Base-by-base conservation (phyloP, 2,329 filamentous ascomycete genomes). In the Pseudogymnoascus sp. region DNA sequence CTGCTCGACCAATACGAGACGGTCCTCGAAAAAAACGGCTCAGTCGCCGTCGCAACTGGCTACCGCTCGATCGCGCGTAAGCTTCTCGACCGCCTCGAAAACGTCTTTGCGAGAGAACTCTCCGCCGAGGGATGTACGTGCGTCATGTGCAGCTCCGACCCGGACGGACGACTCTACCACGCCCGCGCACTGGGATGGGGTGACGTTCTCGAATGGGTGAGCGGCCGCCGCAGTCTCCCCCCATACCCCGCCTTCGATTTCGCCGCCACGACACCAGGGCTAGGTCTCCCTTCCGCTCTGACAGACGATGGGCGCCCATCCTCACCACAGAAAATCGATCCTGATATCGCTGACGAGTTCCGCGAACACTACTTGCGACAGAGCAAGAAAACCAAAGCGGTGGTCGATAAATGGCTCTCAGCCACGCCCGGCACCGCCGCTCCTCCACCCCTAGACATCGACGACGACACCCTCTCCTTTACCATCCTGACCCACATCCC, bases 11-110 rank as follows among this genome's bases (percentile, higher is more conserved):
- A 96, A 69, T 97, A 96, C 71, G 83, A 88, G 65, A 81, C 83
- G 2, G 92, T 99, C 3, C 80, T 97, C 64, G 78, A 81, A 41
- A 91, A 88, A 64, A 90, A 89, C 67, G 94, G 94, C 3, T 97
- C 93, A 0, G 78, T 99, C 4, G 94, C 94, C 2, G 94, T 97
- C 1, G 94, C 94, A 14, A 97, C 93, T 0, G 94, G 94, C 5
- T 96, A 97, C 73, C 86, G 90, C 60, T 97, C 93, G 0, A 89
- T 97, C n/a, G 94, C 94, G 3, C 86, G 94, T 4, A 84, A 92
- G 59, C 76, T 97, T 22, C 81, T 97, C 4, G 93, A 99, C 74
- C 85, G 94, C 37, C 79, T 99, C 3, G 93, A 97, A 71, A 90
- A 93, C 61, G 91, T 99, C 7, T 97, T 99, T 74, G 92, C 91